A percentile compares a stretch with the other conserved stretches of the same genome.
Conservation (phyloP, 768 basidiomycete genomes). For the Xerocomus potaroensis region DNA sequence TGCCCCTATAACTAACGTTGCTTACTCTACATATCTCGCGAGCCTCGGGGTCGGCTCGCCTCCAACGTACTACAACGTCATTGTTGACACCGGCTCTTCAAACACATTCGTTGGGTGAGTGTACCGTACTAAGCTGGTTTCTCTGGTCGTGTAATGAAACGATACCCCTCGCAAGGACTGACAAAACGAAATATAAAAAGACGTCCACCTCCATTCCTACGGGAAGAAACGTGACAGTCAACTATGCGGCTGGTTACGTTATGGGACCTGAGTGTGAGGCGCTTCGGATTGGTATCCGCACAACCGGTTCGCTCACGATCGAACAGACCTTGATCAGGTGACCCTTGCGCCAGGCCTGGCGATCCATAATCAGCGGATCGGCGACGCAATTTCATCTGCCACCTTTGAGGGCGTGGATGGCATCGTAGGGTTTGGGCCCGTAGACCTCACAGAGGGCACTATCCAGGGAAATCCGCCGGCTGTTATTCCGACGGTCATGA, state of each 20-base stretch:
- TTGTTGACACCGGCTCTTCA: constrained; percentile 27
- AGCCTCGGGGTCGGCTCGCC: constrained; percentile 23
- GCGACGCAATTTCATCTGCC: constrained; percentile 9
- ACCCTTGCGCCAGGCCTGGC: constrained; percentile 18
- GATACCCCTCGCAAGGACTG: no score
- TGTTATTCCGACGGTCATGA: constrained; percentile 21
- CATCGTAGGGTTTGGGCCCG: constrained; percentile 22
- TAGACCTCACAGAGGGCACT: constrained; percentile 16
- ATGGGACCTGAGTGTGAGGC: constrained; percentile 35
- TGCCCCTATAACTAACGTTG: constrained; percentile 8
- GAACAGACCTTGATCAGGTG: constrained; percentile 18
- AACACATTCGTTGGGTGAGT: constrained; percentile 22
- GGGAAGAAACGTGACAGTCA: constrained; percentile 8
- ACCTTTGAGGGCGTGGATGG: constrained; percentile 19
- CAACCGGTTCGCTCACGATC: neutral
- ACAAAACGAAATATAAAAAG: constrained; percentile 7
- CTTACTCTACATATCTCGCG: constrained; percentile 13
- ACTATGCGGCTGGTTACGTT: constrained; percentile 9
- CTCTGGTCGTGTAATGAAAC: constrained; percentile 16
- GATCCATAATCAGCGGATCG: constrained; percentile 25
- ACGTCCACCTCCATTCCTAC: constrained; percentile 18
- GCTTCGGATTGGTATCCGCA: neutral
- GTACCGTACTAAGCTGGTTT: neutral
- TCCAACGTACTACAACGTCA: constrained; percentile 18
- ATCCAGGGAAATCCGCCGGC: no score